Evolutionary conservation across 2,329 filamentous ascomycete genomes (phyloP), one percentile per base, ranked within the genome.

Genomic region (Aureobasidium vineae): DNA sequence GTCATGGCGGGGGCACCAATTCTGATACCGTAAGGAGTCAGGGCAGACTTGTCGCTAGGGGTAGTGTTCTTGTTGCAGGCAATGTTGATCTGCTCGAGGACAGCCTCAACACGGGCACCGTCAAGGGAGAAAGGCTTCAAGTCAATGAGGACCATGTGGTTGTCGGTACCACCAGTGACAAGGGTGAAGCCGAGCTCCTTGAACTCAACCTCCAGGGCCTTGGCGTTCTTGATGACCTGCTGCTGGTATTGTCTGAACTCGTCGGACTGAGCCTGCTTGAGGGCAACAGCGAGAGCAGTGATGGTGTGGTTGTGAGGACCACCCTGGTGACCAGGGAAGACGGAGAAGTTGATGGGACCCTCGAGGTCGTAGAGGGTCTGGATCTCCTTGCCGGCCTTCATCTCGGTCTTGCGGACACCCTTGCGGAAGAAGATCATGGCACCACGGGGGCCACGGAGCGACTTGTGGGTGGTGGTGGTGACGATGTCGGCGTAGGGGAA

Each of bases 61-160:
- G 97, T 94, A 8, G 95, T 97, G 82, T 99, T 99, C 85, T 99
- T 99, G 85, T 99, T 99, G 76, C 91, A 90, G n/a, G 95, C 95
- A 63, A 98, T 96, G 85, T 97, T 96, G 81, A 97, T 95, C 79
- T 96, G 90, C 84, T 99, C 95, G 23, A 99, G 89, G 68, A 99
- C 90, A 69, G 91, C 89, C 85, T 99, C 95, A 49, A 98, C 90
- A 79, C 95, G 92, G 67, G 95, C 94, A 73, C 94, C 94, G 75
- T 99, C 95, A 68, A 99, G 88, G 67, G 85, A 84, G 76, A 95
- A 90, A 43, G 91, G 88, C 81, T 96, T 96, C 60, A 99, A 86
- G 78, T 99, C 95, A 57, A 95, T 84, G 21, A 99, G 85, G 13
- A 99, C 90, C 70, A 99, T 88, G 80, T 99, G 95, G 83, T 97